Evolutionary conservation across 2,329 filamentous ascomycete species (phyloP).

Genomic region (Bimuria novae-zelandiae): DNA sequence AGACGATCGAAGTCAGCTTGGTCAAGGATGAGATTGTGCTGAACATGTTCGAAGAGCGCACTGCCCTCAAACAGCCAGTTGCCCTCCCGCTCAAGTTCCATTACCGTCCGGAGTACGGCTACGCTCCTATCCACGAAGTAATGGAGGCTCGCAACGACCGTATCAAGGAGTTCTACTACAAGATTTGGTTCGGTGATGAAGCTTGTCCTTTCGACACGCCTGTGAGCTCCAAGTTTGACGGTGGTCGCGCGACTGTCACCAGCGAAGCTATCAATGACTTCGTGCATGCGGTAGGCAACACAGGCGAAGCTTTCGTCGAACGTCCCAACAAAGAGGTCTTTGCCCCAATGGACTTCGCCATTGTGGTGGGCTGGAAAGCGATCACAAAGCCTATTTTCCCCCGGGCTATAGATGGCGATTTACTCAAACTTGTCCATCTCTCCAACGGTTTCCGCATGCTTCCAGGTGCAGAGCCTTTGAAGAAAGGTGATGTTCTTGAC

Average conservation of each 20-base stretch:
- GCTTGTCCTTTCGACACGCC: slow-evolving; percentile 79
- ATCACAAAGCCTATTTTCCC: slow-evolving; percentile 99
- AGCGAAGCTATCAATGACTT: slow-evolving; percentile 96
- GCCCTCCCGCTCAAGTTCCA: slow-evolving; percentile 84
- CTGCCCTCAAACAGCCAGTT: slow-evolving; percentile 80
- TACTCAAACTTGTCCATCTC: slow-evolving; percentile 93
- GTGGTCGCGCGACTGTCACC: slow-evolving; percentile 84
- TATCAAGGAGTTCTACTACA: slow-evolving; percentile 99
- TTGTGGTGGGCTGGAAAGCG: slow-evolving; percentile 98
- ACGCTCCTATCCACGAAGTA: slow-evolving; percentile 95
- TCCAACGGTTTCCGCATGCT: slow-evolving; percentile 99
- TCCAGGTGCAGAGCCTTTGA: slow-evolving; percentile 88
- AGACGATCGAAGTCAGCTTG: slow-evolving; percentile 85
- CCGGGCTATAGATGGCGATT: slow-evolving; percentile 90
- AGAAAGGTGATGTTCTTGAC: slow-evolving; percentile 90
- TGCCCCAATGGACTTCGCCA: slow-evolving; percentile 98
- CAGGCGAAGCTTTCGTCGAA: slow-evolving; percentile 95
- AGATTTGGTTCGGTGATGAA: slow-evolving; percentile 93
- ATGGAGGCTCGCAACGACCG: slow-evolving; percentile 96
- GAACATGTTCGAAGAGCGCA: slow-evolving; percentile 91
- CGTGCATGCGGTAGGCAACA: slow-evolving; percentile 98
- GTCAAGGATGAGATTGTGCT: slow-evolving; percentile 78
- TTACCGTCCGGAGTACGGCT: slow-evolving; percentile 93
- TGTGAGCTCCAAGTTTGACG: slow-evolving; percentile 86
- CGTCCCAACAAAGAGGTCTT: slow-evolving; percentile 91